phyloP scores from a whole-genome alignment of 495 filamentous ascomycete species.

The Talaromyces proteolyticus region DNA sequence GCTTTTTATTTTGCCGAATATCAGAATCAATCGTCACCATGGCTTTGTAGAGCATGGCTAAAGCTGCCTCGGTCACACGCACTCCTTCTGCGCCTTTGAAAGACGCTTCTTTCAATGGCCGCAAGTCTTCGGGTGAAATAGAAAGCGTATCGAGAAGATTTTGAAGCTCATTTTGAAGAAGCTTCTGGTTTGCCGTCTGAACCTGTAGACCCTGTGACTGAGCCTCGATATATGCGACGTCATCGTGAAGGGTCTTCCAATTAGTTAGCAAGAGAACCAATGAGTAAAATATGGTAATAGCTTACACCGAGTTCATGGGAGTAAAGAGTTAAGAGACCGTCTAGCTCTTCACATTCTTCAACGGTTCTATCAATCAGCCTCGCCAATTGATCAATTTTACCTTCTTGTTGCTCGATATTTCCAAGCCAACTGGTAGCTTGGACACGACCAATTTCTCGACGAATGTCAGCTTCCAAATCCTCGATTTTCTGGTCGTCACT shows the following conservation, averaged over 20 bases:
- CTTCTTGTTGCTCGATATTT: conserved; percentile 83
- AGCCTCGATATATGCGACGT: conserved; percentile 94
- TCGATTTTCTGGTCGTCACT: conserved; percentile 69
- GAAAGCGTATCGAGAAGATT: conserved; percentile 78
- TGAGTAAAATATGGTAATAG: conserved; percentile 9
- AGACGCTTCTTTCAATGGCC: conserved; percentile 65
- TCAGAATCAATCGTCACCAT: conserved; percentile 89
- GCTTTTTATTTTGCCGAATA: conserved; percentile 48
- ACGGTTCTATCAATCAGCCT: conserved; percentile 81
- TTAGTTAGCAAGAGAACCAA: conserved; percentile 25
- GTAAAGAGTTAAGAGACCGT: conserved; percentile 88
- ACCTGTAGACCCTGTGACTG: conserved; percentile 95
- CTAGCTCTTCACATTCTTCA: conserved; percentile 90
- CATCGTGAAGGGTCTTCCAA: conserved; percentile 81
- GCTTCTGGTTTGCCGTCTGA: conserved; percentile 93
- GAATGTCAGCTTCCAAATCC: conserved; percentile 73
- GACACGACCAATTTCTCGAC: conserved; percentile 79
- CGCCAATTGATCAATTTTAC: conserved; percentile 76
- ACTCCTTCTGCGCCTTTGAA: conserved; percentile 66
- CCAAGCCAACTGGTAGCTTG: conserved; percentile 92
- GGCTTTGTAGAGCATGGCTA: conserved; percentile 86
- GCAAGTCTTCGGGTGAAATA: conserved; percentile 69
- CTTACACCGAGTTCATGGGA: conserved; percentile 88
- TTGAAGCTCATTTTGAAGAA: conserved; percentile 82
- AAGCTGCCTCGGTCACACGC: conserved; percentile 64